Evolutionary conservation across 2,329 filamentous ascomycete genomes (phyloP), one percentile per base, ranked within the genome.

Genomic region (Pestalotiopsis sp.): DNA sequence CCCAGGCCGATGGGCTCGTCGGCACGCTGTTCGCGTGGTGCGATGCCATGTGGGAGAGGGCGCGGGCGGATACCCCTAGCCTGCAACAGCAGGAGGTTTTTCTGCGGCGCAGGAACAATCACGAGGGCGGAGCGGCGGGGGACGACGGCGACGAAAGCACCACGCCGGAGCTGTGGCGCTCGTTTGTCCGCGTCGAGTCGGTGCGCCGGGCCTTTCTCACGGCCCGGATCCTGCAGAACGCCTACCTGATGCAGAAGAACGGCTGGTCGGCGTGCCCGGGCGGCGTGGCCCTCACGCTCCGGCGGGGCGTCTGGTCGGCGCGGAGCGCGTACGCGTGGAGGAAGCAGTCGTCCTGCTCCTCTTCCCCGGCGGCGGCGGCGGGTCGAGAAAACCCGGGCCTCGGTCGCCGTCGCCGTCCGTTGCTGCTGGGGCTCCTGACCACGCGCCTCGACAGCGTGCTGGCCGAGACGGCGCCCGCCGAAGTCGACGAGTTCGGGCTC

Each of bases 131-230:
- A 17, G 45, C 14, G n/a, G n/a, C n/a, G n/a, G n/a, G n/a, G 2
- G 45, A 9, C 9, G 20, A 2, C 45, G 14, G 13, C 45, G 45
- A 20, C 45, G 45, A 52, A 2, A 20, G 20, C 45, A 23, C 20
- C 41, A 60, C 63, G 12, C 31, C 31, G 31, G 63, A 58, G 2
- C 9, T 74, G 2, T 79, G 77, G 78, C 67, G 72, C 36, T 67
- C 71, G 13, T 79, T 76, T 77, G 72, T 78, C 60, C 38, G 78
- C 14, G 72, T 73, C 4, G 77, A 79, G 70, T 78, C 76, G 60
- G 70, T 76, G 17, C 76, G 78, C 9, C 75, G 77, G 14, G 74
- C 75, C 23, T 78, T 75, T 68, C 68, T 77, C 14, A 67, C 73
- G n/a, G 65, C 74, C 2, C 71, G 70, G 9, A 67, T 72, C 27